Evolutionary conservation across 2,329 filamentous ascomycete species (phyloP).

Genomic region (Colletotrichum sp.): DNA sequence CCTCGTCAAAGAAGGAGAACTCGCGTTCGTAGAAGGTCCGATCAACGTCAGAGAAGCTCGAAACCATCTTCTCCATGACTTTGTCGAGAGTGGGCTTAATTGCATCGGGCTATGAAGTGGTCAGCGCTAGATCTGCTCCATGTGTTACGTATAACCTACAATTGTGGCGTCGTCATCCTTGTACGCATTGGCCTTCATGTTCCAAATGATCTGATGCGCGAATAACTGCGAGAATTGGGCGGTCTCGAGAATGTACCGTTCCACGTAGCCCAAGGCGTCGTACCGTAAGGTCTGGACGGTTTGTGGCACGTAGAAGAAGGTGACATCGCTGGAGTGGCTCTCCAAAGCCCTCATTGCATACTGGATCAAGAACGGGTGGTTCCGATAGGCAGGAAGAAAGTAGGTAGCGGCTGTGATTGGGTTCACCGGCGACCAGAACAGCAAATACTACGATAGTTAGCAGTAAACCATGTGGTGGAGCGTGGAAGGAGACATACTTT

Average conservation of each 20-base stretch:
- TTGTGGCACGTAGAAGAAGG: slow-evolving; percentile 98
- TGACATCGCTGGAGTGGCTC: slow-evolving; percentile 93
- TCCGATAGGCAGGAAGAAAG: slow-evolving; percentile 88
- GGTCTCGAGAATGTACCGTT: slow-evolving; percentile 95
- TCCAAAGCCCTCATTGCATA: slow-evolving; percentile 96
- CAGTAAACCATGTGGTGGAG: background rate
- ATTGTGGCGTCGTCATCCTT: slow-evolving; percentile 94
- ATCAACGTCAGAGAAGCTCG: slow-evolving; percentile 80
- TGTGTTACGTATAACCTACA: slow-evolving; percentile 53
- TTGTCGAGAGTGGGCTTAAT: slow-evolving; percentile 93
- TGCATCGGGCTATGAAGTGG: slow-evolving; percentile 70
- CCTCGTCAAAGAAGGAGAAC: slow-evolving; percentile 97
- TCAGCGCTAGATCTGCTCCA: slow-evolving; percentile 22
- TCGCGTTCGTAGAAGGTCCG: slow-evolving; percentile 90
- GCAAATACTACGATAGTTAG: slow-evolving; percentile 68
- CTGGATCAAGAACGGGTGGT: slow-evolving; percentile 92
- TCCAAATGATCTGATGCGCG: slow-evolving; percentile 99
- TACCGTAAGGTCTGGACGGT: slow-evolving; percentile 96
- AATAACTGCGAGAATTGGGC: slow-evolving; percentile 98
- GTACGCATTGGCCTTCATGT: slow-evolving; percentile 99
- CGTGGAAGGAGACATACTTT: slow-evolving; percentile 60
- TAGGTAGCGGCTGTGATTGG: slow-evolving; percentile 92
- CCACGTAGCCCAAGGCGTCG: slow-evolving; percentile 91
- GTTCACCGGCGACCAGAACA: slow-evolving; percentile 93
- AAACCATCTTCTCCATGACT: slow-evolving; percentile 84